Evolutionary conservation across 257 asterid genomes (phyloP), one percentile per base, ranked within the genome.

Genomic region (Penstemon barbatus): DNA sequence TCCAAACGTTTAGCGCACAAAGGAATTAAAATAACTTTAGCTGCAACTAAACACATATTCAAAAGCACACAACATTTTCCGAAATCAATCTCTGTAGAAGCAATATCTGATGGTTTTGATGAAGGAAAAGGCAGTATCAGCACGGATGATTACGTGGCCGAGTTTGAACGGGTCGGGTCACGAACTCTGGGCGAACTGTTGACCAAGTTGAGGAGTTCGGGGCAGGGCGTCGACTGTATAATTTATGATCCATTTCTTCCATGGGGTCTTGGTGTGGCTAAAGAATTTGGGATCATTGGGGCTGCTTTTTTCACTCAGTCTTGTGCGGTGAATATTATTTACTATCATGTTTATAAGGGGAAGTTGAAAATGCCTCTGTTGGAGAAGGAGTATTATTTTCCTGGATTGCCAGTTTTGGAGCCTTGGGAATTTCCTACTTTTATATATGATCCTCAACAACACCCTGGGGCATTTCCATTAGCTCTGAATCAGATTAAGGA

Each of bases 191-290:
- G 63, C 4, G 68, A 65, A 37, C 77, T 81, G 45, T 15, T 81
- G 46, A 72, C 61, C 36, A 70, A 56, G 69, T 74, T 67, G 13
- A 63, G 75, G 62, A 18, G 72, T 73, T 67, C 66, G 15, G 80
- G 79, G 45, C 54, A 61, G 38, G 71, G 66, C 50, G 77, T 75
- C 4, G 70, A 71, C 50, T 80, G 85, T 75, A 41, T 83, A 19
- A 64, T 83, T 38, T 78, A 77, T 69, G 78, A 83, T 65, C 55
- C 82, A 15, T 73, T 83, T 70, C 59, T 57, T 51, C 80, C 77
- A 36, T 83, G 88, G 88, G 83, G 65, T 7, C 50, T 80, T 19
- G 80, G 80, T 12, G 83, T 83, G 7, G 85, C 85, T 18, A 75
- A 68, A 70, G 51, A 50, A 69, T 71, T 43, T 4, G 77, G 75